Evolutionary conservation across 345 rosid species (phyloP).

Genomic region (Eucalyptus dawsonii): DNA sequence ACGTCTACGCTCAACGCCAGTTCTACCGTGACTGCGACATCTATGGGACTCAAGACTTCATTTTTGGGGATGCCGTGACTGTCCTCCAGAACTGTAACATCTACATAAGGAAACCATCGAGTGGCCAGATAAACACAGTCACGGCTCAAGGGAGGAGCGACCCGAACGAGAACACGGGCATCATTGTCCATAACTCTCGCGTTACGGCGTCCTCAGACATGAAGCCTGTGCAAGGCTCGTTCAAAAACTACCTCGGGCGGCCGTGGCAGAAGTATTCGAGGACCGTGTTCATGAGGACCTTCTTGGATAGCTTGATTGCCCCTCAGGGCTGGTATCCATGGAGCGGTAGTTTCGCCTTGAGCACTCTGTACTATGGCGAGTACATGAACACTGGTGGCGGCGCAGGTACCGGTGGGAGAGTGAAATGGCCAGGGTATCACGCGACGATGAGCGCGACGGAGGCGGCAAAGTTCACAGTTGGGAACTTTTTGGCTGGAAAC

Average conservation of each 20-base stretch:
- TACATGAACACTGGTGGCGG: slow-evolving; percentile 62
- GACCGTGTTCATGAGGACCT: slow-evolving; percentile 55
- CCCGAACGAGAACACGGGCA: slow-evolving; percentile 72
- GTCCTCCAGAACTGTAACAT: slow-evolving; percentile 60
- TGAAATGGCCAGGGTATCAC: slow-evolving; percentile 65
- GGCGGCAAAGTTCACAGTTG: slow-evolving; percentile 61
- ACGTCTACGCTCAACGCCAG: slow-evolving; percentile 67
- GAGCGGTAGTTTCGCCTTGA: slow-evolving; percentile 59
- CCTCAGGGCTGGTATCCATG: slow-evolving; percentile 74
- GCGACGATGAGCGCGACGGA: slow-evolving; percentile 20
- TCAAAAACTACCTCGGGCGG: slow-evolving; percentile 51
- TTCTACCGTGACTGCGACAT: slow-evolving; percentile 73
- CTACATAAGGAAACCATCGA: slow-evolving; percentile 36
- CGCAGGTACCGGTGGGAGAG: slow-evolving; percentile 45
- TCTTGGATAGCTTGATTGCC: slow-evolving; percentile 31
- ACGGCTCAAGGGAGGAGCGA: slow-evolving; percentile 71
- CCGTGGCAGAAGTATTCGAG: slow-evolving; percentile 86
- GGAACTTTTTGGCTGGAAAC: slow-evolving; percentile 44
- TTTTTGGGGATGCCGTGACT: slow-evolving; percentile 62
- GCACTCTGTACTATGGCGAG: slow-evolving; percentile 77
- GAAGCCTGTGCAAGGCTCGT: slow-evolving; percentile 14
- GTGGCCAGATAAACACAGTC: slow-evolving; percentile 43
- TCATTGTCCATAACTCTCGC: slow-evolving; percentile 52
- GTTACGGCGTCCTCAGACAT: slow-evolving; percentile 35
- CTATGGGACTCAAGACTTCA: slow-evolving; percentile 69